Evolutionary conservation across 306 rosid genomes (phyloP), one percentile per base, ranked within the genome.

Genomic region (Rosa persica): DNA sequence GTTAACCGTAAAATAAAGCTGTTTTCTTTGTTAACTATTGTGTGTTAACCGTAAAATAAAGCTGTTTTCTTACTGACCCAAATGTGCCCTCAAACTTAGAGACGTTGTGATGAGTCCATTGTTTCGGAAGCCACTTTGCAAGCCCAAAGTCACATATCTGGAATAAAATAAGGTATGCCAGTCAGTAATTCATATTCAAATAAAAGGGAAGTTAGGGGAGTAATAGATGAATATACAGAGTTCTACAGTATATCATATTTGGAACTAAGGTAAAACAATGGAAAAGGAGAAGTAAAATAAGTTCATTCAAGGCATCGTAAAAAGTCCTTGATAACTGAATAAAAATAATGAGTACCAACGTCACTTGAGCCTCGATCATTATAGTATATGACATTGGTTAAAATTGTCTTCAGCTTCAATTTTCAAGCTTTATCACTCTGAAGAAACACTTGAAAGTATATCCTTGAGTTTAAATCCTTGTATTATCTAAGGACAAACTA

Each of bases 111-210:
- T 90, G 94, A 80, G 90, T 84, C 81, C 91, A 87, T 17, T 88
- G 88, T 49, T 88, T 79, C 6, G 96, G 97, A 38, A 93, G 82
- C 98, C 98, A 93, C 82, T 89, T 94, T 49, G 98, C 93, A 57
- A 94, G 94, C 60, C 98, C 98, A 75, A 94, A 94, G 82, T 94
- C 98, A 82, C 97, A 94, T 81, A 94, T 94, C 98, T 94, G 85
- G 72, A 81, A 38, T 36, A 79, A 60, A 78, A 76, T 34, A 12
- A 42, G 54, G 36, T 70, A 73, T 8, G 68, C 58, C 68, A 67
- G n/a, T 79, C 27, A 85, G 58, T 72, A 60, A 80, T 12, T 52
- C 19, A 9, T 17, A 17, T 75, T 58, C 12, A 38, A n/a, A 13
- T 51, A 2, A 51, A 15, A 34, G 57, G 11, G 25, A 11, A 22